These are phyloP conservation scores for Aspergillus sp. DNA, from an alignment of 2,329 filamentous ascomycete genomes.

Conservation along the genomic window DNA sequence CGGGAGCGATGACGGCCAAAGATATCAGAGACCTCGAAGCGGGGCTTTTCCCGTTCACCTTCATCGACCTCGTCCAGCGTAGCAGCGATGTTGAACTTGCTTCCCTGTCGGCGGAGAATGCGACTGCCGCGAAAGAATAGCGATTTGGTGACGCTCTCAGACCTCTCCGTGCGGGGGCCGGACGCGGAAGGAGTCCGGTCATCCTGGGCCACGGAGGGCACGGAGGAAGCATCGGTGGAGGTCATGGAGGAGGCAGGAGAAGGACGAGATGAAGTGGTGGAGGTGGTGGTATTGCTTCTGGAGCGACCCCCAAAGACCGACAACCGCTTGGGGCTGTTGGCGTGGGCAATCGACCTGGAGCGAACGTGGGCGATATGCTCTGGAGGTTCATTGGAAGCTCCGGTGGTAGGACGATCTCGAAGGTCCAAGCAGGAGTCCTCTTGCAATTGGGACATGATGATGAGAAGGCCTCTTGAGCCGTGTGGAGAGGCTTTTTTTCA, in stretches of 20 bases:
- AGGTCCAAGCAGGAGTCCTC: no score
- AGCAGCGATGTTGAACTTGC: constrained; percentile 40
- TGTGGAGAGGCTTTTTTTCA: no score
- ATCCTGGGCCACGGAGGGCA: constrained; percentile 22
- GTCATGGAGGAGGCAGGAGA: constrained; percentile 43
- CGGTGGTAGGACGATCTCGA: constrained; percentile 25
- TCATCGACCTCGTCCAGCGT: constrained; percentile 39
- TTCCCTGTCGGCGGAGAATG: constrained; percentile 44
- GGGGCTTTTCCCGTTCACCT: constrained; percentile 24
- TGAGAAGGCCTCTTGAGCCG: no score
- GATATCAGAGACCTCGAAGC: constrained; percentile 26
- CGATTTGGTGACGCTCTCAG: constrained; percentile 34
- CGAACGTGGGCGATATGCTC: constrained; percentile 30
- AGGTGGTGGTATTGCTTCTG: constrained; percentile 46
- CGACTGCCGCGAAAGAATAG: constrained; percentile 41
- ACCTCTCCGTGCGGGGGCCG: constrained; percentile 25
- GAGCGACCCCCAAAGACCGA: constrained; percentile 38
- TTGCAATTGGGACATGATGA: no score
- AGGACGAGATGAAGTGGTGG: constrained; percentile 41
- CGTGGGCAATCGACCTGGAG: constrained; percentile 30
- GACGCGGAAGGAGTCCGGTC: constrained; percentile 24
- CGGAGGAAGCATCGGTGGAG: constrained; percentile 26
- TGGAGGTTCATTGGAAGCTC: constrained; percentile 27
- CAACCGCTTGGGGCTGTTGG: constrained; percentile 34
- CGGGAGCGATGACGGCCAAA: constrained; percentile 29